A percentile compares a stretch with the other conserved stretches of the same genome.
Evolutionary conservation across 768 basidiomycete species (phyloP).

Genomic region (Termitomyces eurrhizus): DNA sequence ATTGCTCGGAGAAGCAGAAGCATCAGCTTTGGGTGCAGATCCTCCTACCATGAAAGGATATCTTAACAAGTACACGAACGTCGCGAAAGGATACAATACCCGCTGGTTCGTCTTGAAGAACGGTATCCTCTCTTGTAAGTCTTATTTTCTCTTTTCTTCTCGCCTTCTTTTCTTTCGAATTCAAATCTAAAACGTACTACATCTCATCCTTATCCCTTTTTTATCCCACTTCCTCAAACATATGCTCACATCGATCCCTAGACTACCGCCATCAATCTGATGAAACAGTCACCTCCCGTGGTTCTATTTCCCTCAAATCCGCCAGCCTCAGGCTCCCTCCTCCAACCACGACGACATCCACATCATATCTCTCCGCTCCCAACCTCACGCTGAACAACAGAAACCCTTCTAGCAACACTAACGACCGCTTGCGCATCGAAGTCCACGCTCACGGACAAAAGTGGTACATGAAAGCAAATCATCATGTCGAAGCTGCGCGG

Average conservation of each 20-base stretch:
- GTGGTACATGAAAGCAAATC: constrained; percentile 83
- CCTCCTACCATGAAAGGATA: constrained; percentile 71
- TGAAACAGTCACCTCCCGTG: constrained; percentile 79
- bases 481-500: constrained; percentile 84
- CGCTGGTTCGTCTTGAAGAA: constrained; percentile 91
- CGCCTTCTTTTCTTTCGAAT: not conserved
- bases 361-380: not conserved
- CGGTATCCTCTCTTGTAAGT: constrained; percentile 81
- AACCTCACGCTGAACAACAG: not conserved
- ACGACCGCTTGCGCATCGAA: constrained; percentile 76
- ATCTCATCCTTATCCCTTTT: no score
- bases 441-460: constrained; percentile 67
- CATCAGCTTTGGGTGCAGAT: constrained; percentile 30
- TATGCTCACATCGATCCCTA: constrained; percentile 18
- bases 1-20: constrained; percentile 35
- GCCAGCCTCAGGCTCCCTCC: constrained; percentile 59
- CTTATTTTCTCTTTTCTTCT: not conserved
- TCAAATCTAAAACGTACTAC: not conserved
- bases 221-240: not conserved
- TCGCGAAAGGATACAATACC: constrained; percentile 84
- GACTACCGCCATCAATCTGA: constrained; percentile 91
- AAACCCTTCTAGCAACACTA: constrained; percentile 15
- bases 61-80: constrained; percentile 89
- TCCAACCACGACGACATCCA: not conserved
- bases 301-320: constrained; percentile 83